Percentiles rank a stretch among this genome's conserved stretches.
Conservation (phyloP, 441 rosid species). For the Adansonia madagascariensis region DNA sequence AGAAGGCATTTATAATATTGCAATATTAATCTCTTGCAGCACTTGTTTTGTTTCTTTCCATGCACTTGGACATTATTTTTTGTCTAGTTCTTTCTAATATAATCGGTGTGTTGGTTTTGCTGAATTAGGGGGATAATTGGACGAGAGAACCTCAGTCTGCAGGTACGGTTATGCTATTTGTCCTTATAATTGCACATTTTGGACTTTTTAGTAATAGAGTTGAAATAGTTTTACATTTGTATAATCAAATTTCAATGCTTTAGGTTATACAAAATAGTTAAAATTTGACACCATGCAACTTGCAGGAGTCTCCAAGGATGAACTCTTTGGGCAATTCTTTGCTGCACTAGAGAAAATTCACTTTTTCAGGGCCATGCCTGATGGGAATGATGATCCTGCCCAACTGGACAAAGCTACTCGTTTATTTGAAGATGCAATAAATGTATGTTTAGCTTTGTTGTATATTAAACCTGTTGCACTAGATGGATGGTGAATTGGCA, state of each 20-base stretch:
- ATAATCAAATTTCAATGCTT: constrained; percentile 10
- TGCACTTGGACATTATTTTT: background rate
- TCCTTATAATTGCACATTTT: constrained; percentile 9
- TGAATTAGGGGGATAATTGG: constrained; percentile 45
- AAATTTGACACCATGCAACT: constrained; percentile 27
- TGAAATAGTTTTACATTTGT: background rate
- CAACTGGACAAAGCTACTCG: constrained; percentile 69
- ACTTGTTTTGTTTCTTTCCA: constrained; percentile 7
- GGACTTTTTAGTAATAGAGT: background rate
- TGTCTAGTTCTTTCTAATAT: constrained; percentile 9
- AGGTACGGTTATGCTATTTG: constrained; percentile 38
- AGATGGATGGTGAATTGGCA: constrained; percentile 11
- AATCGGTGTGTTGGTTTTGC: background rate
- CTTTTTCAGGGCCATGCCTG: constrained; percentile 51
- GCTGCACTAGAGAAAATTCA: constrained; percentile 75
- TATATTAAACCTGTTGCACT: constrained; percentile 24
- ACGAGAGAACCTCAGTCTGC: constrained; percentile 38
- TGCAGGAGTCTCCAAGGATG: constrained; percentile 74
- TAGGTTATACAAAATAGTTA: constrained; percentile 17
- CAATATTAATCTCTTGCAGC: background rate
- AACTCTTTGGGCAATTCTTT: constrained; percentile 75
- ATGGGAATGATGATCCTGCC: constrained; percentile 66
- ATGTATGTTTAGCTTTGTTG: constrained; percentile 43
- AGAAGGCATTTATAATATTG: background rate
- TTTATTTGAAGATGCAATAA: constrained; percentile 69